phyloP scores from a whole-genome alignment of 2,329 filamentous ascomycete species.

The Colletotrichum acutatum region DNA sequence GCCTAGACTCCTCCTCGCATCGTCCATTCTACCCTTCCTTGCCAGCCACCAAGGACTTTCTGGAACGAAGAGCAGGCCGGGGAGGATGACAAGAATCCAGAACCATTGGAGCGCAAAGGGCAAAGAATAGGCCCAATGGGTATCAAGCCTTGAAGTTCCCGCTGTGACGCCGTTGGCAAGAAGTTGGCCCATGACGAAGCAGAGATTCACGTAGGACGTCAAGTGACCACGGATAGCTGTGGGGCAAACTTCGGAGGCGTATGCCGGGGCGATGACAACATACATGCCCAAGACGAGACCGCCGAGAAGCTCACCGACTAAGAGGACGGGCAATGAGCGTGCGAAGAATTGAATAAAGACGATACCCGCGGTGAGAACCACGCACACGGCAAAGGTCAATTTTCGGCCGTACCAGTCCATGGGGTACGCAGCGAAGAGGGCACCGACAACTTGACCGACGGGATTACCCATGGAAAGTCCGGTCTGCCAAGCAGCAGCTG shows the following conservation, averaged over 20 bases:
- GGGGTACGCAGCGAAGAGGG: conserved; percentile 59
- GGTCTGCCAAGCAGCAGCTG: conserved; percentile 57
- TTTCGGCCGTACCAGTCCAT: conserved; percentile 59
- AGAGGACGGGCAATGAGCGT: conserved; percentile 62
- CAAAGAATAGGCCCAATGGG: conserved; percentile 62
- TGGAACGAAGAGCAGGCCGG: conserved; percentile 58
- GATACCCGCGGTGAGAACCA: conserved; percentile 58
- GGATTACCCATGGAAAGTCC: conserved; percentile 64
- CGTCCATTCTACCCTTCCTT: conserved; percentile 51
- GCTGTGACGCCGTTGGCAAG: conserved; percentile 61
- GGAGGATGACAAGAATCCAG: conserved; percentile 57
- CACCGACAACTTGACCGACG: conserved; percentile 67
- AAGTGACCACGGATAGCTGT: conserved; percentile 66
- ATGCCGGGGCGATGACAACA: conserved; percentile 67
- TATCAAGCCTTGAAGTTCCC: conserved; percentile 50
- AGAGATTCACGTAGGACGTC: conserved; percentile 70
- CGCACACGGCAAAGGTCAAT: conserved; percentile 56
- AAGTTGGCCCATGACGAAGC: conserved; percentile 71
- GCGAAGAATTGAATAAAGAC: conserved; percentile 74
- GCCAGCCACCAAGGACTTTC: conserved; percentile 64
- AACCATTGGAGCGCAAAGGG: conserved; percentile 63
- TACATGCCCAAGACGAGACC: conserved; percentile 72
- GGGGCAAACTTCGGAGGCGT: conserved; percentile 71
- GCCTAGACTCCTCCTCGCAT: conserved; percentile 53
- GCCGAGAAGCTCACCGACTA: conserved; percentile 70